These are phyloP conservation scores for Antrodiella citrinella DNA, from an alignment of 768 basidiomycete species.

Conservation along the genomic window DNA sequence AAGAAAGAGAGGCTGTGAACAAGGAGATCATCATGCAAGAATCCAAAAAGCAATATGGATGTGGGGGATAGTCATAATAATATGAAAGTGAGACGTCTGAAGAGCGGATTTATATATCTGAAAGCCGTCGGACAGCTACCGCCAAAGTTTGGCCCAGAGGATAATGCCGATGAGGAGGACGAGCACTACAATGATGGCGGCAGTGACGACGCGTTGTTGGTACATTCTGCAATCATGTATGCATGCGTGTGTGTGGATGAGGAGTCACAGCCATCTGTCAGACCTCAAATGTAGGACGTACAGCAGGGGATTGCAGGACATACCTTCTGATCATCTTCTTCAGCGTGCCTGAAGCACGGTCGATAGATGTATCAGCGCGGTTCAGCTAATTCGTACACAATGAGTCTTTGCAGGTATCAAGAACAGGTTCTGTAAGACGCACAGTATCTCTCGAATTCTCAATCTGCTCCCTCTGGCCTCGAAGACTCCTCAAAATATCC, in stretches of 20 bases:
- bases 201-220: conserved; percentile 87
- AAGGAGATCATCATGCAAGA: too few relatives aligned
- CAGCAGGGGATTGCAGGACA: conserved; percentile 21
- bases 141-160: conserved; percentile 62
- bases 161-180: conserved; percentile 77
- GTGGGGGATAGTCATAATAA: background rate
- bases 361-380: conserved; percentile 82
- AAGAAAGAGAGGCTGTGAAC: too few relatives aligned
- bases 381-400: conserved; percentile 45
- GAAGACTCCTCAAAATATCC: conserved; percentile 79
- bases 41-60: background rate
- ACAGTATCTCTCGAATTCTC: conserved; percentile 89
- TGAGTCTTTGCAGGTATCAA: background rate
- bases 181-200: conserved; percentile 77
- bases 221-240: too few relatives aligned
- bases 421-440: too few relatives aligned
- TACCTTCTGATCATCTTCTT: conserved; percentile 96
- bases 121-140: background rate
- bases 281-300: conserved; percentile 9
- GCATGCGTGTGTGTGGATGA: too few relatives aligned
- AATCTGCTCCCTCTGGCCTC: conserved; percentile 88
- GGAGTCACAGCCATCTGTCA: conserved; percentile 17
- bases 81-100: background rate
- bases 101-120: background rate
- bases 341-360: conserved; percentile 83